Evolutionary conservation across 192 early-diverging fungal genomes (phyloP), one percentile per base, ranked within the genome.

Genomic region (Bifiguratus adelaidae): DNA sequence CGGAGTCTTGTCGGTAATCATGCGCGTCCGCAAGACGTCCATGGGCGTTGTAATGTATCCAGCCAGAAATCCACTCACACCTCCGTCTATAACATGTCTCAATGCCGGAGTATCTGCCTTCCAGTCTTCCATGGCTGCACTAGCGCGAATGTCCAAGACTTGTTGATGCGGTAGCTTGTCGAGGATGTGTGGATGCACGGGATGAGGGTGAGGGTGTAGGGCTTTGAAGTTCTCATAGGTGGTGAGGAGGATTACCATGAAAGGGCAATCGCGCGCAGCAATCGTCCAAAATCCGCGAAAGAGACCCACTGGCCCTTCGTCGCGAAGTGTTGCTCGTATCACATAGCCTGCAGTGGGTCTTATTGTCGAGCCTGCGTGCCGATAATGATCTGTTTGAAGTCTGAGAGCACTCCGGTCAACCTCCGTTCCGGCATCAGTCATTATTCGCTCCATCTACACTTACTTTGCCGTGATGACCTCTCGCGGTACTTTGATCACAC

Each of bases 151-250:
- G 5, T 58, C 43, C 8, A 62, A 55, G 21, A 59, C 53, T 12
- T 52, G 48, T 19, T 36, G 41, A 8, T 50, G 23, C 7, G 36
- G 35, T 6, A 50, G 42, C 3, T 46, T 48, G 5, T 58, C 47
- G 47, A 57, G 36, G 24, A 58, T 41, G 44, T 47, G 65, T n/a
- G n/a, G 51, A 3, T 45, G 41, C n/a, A 61, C n/a, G 30, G 61
- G 56, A 13, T 55, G 63, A 32, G 67, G 71, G n/a, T n/a, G n/a
- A n/a, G n/a, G n/a, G 30, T 86, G 83, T 30, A 71, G 62, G 7
- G 73, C 76, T 45, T 86, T 86, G 58, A 86, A 80, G 44, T 74
- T 75, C 36, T 86, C 84, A 41, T 86, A 86, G 13, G 80, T 78
- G 9, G 75, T 76, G 32, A 86, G 76, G 20, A 86, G 60, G 38